These are phyloP conservation scores for Helenozyma baotianmanensis DNA, from an alignment of 805 yeast genomes.

Conservation along the genomic window DNA sequence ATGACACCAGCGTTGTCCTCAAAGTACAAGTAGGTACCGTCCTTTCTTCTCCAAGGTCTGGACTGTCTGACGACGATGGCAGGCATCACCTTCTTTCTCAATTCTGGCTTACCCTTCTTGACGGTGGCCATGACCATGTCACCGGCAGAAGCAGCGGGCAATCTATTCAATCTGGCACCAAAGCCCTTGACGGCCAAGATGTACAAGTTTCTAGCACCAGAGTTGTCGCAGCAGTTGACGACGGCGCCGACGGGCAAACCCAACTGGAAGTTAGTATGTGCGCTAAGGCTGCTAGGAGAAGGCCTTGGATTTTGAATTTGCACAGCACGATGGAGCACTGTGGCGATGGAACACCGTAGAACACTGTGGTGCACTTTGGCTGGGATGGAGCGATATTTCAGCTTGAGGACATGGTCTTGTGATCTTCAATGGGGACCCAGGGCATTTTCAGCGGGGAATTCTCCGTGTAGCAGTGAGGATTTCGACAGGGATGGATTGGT, in stretches of 20 bases:
- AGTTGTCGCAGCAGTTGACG: slow-evolving; percentile 99
- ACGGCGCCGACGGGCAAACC: slow-evolving; percentile 99
- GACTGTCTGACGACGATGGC: slow-evolving; percentile 99
- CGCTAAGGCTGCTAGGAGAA: not conserved
- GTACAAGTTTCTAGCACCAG: slow-evolving; percentile 99
- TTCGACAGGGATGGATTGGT: slow-evolving; percentile 10
- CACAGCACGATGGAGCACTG: too few relatives aligned
- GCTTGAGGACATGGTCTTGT: too few relatives aligned
- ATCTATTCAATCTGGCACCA: slow-evolving; percentile 99
- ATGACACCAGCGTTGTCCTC: slow-evolving; percentile 99
- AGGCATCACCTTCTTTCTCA: slow-evolving; percentile 99
- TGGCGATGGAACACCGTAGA: too few relatives aligned
- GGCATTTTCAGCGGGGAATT: too few relatives aligned
- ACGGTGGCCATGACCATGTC: slow-evolving; percentile 99
- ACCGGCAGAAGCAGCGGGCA: slow-evolving; percentile 99
- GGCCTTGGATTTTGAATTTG: too few relatives aligned
- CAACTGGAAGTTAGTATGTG: slow-evolving; percentile 54
- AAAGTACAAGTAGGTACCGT: slow-evolving; percentile 98
- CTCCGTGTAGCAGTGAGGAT: too few relatives aligned
- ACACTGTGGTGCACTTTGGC: too few relatives aligned
- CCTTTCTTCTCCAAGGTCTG: slow-evolving; percentile 99
- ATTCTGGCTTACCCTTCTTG: slow-evolving; percentile 99
- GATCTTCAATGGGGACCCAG: too few relatives aligned
- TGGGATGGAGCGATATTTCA: too few relatives aligned
- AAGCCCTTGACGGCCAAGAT: slow-evolving; percentile 97